Evolutionary conservation across 2,329 filamentous ascomycete species (phyloP), one percentile per base, ranked within the genome.

Genomic region (Talaromyces amestolkiae): DNA sequence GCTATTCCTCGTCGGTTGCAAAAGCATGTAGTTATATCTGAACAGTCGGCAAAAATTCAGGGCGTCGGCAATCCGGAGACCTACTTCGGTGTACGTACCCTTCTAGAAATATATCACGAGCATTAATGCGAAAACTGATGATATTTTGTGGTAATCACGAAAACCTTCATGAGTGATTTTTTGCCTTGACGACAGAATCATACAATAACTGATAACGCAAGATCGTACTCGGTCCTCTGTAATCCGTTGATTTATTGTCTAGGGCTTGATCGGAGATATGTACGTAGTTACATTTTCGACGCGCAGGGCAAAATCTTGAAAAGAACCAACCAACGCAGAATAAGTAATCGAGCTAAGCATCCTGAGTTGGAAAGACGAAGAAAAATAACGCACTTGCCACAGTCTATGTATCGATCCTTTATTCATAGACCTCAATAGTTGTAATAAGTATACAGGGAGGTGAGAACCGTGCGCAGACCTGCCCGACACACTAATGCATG

Each of bases 401-500:
- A 53, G n/a, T 24, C n/a, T 24, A 56, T 39, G 33, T 56, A 56
- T 56, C 33, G 13, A 37, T 56, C 11, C 53, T 39, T 37, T 11
- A 37, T 22, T 56, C 53, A 39, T n/a, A 35, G 31, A 56, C 53
- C 33, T 37, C 33, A 56, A 24, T 15, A 56, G 10, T 54, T 13
- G 53, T 27, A 56, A 9, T 22, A 56, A 22, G 6, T 37, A 22
- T 15, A 33, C 33, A 56, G 15, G n/a, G 17, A 19, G 33, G 22
- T 37, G n/a, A 11, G 53, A 37, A 56, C 53, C 53, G 53, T 56
- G 53, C 53, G 53, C 53, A 24, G 33, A 10, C 53, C 33, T 56
- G 53, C 33, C n/a, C 13, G 53, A 37, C 31, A 35, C 27, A 37
- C 53, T 56, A 56, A 56, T 56, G 53, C 53, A 37, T 56, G 53